phyloP scores from a whole-genome alignment of 2,329 filamentous ascomycete species.

The Penicillium glabrum region DNA sequence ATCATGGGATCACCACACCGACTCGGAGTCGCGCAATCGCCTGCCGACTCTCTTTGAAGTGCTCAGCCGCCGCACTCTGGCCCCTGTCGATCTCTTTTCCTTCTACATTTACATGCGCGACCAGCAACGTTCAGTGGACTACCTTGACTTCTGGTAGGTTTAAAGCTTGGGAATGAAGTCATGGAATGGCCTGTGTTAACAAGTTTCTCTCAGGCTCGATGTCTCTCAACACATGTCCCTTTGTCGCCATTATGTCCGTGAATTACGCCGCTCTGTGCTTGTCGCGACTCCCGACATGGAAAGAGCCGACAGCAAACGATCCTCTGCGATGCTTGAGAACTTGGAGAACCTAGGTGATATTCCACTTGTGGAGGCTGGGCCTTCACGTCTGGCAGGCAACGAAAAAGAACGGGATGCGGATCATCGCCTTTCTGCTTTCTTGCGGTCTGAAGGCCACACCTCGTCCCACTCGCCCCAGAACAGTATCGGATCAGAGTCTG shows the following conservation, averaged over 20 bases:
- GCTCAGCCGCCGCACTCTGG: constrained; percentile 85
- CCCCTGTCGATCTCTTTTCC: constrained; percentile 94
- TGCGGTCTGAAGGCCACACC: constrained; percentile 61
- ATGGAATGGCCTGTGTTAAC: neutral
- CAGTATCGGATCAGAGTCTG: constrained; percentile 51
- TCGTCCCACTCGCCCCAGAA: constrained; percentile 55
- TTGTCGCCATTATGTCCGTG: constrained; percentile 92
- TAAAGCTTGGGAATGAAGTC: neutral
- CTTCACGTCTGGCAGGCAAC: constrained; percentile 54
- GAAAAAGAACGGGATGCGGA: constrained; percentile 77
- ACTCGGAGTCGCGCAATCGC: constrained; percentile 66
- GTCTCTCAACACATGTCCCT: constrained; percentile 98
- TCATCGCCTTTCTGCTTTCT: constrained; percentile 85
- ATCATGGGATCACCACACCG: constrained; percentile 28
- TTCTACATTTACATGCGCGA: constrained; percentile 99
- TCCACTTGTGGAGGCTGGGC: constrained; percentile 48
- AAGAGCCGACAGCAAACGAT: constrained; percentile 76
- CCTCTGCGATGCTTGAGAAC: constrained; percentile 74
- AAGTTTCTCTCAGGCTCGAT: constrained; percentile 73
- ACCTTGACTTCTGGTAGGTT: constrained; percentile 92
- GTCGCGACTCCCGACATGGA: constrained; percentile 90
- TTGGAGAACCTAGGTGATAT: constrained; percentile 69
- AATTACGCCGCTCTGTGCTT: constrained; percentile 88
- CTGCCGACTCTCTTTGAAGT: constrained; percentile 96
- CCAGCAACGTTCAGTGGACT: constrained; percentile 95